Conservation (phyloP, 257 asterid species). For the Nemophila menziesii region DNA sequence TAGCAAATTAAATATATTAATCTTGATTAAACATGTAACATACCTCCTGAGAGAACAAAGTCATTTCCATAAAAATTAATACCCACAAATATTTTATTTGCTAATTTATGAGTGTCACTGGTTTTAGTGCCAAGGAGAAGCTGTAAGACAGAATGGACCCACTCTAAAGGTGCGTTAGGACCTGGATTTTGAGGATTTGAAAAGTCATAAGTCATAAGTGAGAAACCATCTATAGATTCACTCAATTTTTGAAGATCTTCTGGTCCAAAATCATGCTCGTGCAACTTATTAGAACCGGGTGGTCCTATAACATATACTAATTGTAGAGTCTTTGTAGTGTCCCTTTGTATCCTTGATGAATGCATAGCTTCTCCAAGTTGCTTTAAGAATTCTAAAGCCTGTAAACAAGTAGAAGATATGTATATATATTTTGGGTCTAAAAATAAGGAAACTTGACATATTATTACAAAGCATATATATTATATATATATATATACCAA, state of each 20-base stretch:
- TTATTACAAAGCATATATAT: background rate
- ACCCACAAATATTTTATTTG: conserved; percentile 59
- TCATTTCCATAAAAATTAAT: conserved; percentile 87
- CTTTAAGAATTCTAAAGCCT: conserved; percentile 62
- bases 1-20: background rate
- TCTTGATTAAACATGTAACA: conserved; percentile 1
- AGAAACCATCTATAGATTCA: conserved; percentile 69
- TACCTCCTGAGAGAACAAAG: conserved; percentile 75
- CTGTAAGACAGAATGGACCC: conserved; percentile 59
- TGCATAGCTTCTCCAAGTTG: conserved; percentile 91
- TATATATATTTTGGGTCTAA: background rate
- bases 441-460: background rate
- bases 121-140: conserved; percentile 38
- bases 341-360: conserved; percentile 29
- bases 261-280: conserved; percentile 73
- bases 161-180: conserved; percentile 88
- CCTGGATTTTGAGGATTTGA: conserved; percentile 94
- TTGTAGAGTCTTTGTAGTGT: conserved; percentile 30
- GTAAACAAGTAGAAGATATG: background rate
- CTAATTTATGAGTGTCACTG: conserved; percentile 21
- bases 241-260: conserved; percentile 55
- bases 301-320: conserved; percentile 85
- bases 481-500: conserved; percentile 29
- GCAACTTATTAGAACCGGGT: conserved; percentile 52
- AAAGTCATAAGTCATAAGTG: conserved; percentile 95